Evolutionary conservation across 306 rosid species (phyloP), one percentile per base, ranked within the genome.

Genomic region (Cicer arietinum): DNA sequence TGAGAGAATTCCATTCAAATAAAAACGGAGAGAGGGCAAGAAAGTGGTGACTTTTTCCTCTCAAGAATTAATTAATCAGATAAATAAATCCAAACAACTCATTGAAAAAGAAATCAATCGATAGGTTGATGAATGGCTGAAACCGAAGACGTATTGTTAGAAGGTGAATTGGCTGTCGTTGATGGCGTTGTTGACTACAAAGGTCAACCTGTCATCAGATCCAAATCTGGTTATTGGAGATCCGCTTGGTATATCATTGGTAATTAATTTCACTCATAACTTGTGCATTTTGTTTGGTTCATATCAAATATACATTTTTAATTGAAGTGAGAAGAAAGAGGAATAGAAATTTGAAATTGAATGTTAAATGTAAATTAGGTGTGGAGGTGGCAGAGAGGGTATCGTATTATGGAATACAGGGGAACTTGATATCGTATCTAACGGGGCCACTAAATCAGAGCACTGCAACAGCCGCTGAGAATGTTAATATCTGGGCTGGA

Each of bases 351-450:
- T 41, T 0, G 7, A 7, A 45, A 51, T 14, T 6, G 10, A 53
- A 47, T 47, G 14, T 30, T 25, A 0, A 11, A 17, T 54, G 39
- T 57, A 5, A 25, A 25, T 25, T 10, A 86, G 87, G 82, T 1
- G 90, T 80, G 72, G 90, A 84, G 69, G 79, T 86, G 14, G 81
- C 84, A 6, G 92, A 84, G 85, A 86, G 85, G 71, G 39, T 79
- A 10, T 82, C 92, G 0, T 89, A 70, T 72, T 78, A 78, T 39
- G 92, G 92, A 11, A 83, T 86, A 3, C 35, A 67, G 50, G 35
- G 75, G 9, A 89, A 89, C 83, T 79, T 86, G 8, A 89, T 89
- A 17, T 72, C 83, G 5, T 89, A 75, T 45, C 56, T 89, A 60
- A 89, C 90, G 0, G 89, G 87, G 3, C 84, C 89, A 13, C 76